Base-by-base conservation (phyloP, 345 rosid species). In the Pistacia atlantica region DNA sequence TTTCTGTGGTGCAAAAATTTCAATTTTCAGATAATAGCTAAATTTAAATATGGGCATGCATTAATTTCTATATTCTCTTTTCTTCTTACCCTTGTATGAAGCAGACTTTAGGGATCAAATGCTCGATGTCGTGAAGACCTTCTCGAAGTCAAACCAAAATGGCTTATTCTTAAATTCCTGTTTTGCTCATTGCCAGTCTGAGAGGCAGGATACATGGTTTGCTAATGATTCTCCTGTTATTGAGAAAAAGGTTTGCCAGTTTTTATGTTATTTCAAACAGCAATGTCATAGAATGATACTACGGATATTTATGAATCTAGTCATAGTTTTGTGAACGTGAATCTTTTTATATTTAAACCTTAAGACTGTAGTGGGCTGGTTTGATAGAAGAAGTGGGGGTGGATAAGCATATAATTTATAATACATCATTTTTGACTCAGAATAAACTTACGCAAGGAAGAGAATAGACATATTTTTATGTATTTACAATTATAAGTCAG, bases 121-220 rank as follows among this genome's bases (percentile, higher is more conserved):
- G 98, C 85, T 93, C 61, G 0, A 70, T 16, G 83, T 84, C 16
- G 31, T 93, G 18, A 78, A 82, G 45, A 82, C 78, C 16, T 91
- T 90, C 81, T 85, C 90, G 3, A 73, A 54, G 75, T 86, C 92
- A 6, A 75, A 67, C 61, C 82, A 83, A 65, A 91, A 90, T 62
- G 99, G 99, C 31, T 51, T 92, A 61, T 95, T 93, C 84, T 88
- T 93, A 79, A 95, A 95, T 79, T 95, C 98, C 16, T 95, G 97
- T 71, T 95, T 93, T 48, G 92, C 98, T 5, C 99, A 95, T 74
- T 93, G 98, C 86, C 98, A 95, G 71, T 83, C 97, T 0, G 97
- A 93, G 84, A 86, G 86, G 73, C 97, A 92, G 37, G 98, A 92
- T 66, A 90, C 98, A 18, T 95, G 98, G 99, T 86, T 87, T 65